Evolutionary conservation across 345 rosid species (phyloP), one percentile per base, ranked within the genome.

Genomic region (Dipteronia dyeriana): DNA sequence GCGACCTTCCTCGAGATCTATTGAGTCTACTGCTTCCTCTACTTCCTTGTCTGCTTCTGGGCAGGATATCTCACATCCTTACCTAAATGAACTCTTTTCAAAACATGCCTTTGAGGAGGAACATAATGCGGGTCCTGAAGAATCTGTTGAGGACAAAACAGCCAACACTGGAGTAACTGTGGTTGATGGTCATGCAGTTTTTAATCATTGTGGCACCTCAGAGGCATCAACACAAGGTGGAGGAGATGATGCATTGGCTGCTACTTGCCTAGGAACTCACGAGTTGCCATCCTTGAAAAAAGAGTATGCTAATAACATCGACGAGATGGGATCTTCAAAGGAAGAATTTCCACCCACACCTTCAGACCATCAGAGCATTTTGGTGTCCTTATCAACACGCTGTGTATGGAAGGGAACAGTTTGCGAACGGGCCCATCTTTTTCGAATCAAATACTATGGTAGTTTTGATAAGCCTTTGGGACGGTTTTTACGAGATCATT

Each of bases 381-480:
- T 96, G 89, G 98, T 96, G 77, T 94, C 99, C 59, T 82, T 90
- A 63, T 94, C 99, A 76, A 89, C 97, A 64, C 92, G 99, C 66
- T 94, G 97, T 76, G 97, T 94, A 63, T 86, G 94, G 95, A 92
- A 96, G 76, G 98, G 98, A 68, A 91, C 95, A 72, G 94, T 94
- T 41, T 96, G 98, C 85, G 94, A 92, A 81, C 82, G 86, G 83
- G 87, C 99, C 67, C 97, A 94, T 83, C 90, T 96, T 65, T 84
- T 91, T 53, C 92, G 99, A 75, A 94, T 96, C 71, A 96, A 94
- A 85, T 96, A 96, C 84, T 96, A 94, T 80, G 98, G 97, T 75
- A 90, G 85, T 87, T 94, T 86, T 87, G 99, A 96, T 81, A 94
- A 88, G 83, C 99, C 98, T 70, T 82, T 96, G 83, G 99, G 99